Conservation (phyloP, 1,284 basidiomycete species). For the Omphalotus olearius region DNA sequence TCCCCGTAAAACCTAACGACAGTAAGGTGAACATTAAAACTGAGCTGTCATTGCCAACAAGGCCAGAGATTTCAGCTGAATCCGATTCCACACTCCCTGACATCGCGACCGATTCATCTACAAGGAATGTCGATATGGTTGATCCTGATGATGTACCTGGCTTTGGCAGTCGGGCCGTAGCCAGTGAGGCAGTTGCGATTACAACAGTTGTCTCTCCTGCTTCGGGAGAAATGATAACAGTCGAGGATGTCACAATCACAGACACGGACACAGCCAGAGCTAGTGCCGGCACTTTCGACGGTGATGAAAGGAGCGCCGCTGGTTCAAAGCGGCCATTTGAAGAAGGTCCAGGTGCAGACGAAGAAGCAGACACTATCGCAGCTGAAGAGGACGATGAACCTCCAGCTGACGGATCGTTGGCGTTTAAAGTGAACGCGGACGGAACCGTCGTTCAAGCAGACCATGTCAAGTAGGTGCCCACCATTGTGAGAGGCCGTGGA, state of each 20-base stretch:
- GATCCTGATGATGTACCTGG: slow-evolving; percentile 14
- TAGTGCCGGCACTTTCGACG: background rate
- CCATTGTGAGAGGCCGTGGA: slow-evolving; percentile 6
- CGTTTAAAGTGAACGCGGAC: slow-evolving; percentile 72
- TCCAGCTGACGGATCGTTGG: slow-evolving; percentile 30
- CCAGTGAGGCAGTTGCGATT: background rate
- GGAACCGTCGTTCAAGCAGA: slow-evolving; percentile 92
- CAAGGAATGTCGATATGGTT: slow-evolving; percentile 7
- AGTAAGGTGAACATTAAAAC: slow-evolving; percentile 18
- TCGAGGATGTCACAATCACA: too few relatives aligned
- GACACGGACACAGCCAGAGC: too few relatives aligned
- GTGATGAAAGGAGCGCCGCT: slow-evolving; percentile 15
- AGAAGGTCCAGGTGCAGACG: slow-evolving; percentile 52
- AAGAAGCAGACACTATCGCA: slow-evolving; percentile 32
- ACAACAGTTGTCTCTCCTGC: background rate
- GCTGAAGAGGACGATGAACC: slow-evolving; percentile 34
- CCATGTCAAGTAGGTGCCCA: slow-evolving; percentile 73
- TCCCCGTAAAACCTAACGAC: slow-evolving; percentile 44
- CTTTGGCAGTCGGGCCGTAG: slow-evolving; percentile 6
- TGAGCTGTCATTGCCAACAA: slow-evolving; percentile 30
- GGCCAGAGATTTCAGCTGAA: slow-evolving; percentile 31
- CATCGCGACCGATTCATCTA: background rate
- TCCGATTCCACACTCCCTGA: slow-evolving; percentile 16
- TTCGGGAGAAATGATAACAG: background rate
- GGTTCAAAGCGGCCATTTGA: slow-evolving; percentile 72